phyloP scores from a whole-genome alignment of 75 land plant genomes.

The Pinus taeda region DNA sequence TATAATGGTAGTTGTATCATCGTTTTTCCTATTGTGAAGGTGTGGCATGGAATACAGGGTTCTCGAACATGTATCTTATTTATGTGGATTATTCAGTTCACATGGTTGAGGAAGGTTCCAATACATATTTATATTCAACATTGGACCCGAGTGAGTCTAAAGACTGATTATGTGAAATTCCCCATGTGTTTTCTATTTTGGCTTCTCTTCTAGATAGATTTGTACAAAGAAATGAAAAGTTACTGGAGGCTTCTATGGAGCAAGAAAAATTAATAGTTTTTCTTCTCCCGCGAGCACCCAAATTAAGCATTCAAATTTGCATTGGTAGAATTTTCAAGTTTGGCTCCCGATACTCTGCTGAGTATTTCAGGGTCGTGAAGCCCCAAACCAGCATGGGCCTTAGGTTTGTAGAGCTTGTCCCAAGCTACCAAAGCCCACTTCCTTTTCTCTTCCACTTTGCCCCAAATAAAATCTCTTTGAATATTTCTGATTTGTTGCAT shows the following conservation, averaged over 20 bases:
- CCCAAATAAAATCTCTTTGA: too few relatives aligned
- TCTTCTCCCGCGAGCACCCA: slow-evolving; percentile 52
- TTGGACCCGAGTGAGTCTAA: slow-evolving; percentile 29
- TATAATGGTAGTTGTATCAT: too few relatives aligned
- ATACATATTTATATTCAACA: slow-evolving; percentile 16
- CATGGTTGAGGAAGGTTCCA: not conserved
- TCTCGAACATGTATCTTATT: too few relatives aligned
- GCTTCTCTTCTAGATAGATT: slow-evolving; percentile 51
- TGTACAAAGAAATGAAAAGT: slow-evolving; percentile 45
- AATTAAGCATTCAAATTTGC: slow-evolving; percentile 48
- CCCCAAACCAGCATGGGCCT: too few relatives aligned
- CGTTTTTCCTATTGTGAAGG: too few relatives aligned
- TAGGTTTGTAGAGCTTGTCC: too few relatives aligned
- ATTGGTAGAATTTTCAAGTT: slow-evolving; percentile 67
- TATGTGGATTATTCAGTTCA: not conserved
- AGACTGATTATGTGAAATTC: slow-evolving; percentile 20
- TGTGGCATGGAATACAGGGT: too few relatives aligned
- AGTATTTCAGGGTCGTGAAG: too few relatives aligned
- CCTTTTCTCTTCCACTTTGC: too few relatives aligned
- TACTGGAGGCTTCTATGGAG: slow-evolving; percentile 13
- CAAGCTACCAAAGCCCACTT: too few relatives aligned
- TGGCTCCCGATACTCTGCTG: too few relatives aligned
- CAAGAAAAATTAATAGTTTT: slow-evolving; percentile 36
- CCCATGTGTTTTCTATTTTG: slow-evolving; percentile 41
- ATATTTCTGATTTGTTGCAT: too few relatives aligned